Percentiles rank a stretch among this genome's conserved stretches.
phyloP scores from a whole-genome alignment of 345 rosid species.

The Erucastrum elatum region DNA sequence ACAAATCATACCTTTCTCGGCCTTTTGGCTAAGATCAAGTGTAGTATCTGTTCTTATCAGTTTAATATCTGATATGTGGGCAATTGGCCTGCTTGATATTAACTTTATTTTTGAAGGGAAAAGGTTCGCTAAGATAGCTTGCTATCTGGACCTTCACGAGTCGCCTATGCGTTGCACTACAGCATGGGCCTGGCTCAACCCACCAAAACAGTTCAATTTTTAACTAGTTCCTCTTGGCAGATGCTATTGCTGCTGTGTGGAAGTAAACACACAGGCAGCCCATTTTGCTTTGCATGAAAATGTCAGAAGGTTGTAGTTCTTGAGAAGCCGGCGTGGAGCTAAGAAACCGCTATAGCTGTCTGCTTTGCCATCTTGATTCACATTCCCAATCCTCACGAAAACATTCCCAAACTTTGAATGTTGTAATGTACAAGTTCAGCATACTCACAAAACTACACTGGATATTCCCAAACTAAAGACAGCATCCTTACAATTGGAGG shows the following conservation, averaged over 20 bases:
- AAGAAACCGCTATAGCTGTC: constrained; percentile 26
- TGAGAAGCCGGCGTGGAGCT: constrained; percentile 25
- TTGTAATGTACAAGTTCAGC: constrained; percentile 25
- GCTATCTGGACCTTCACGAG: constrained; percentile 5
- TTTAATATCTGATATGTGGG: constrained; percentile 47
- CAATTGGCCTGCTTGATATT: neutral
- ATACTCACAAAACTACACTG: constrained; percentile 32
- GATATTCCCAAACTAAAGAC: constrained; percentile 29
- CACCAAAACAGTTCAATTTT: neutral
- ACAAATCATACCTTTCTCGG: constrained; percentile 56
- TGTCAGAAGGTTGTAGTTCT: too few relatives aligned
- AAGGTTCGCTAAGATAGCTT: neutral
- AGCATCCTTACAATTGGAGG: constrained; percentile 28
- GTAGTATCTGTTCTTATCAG: constrained; percentile 67
- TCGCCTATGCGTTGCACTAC: constrained; percentile 24
- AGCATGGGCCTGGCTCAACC: constrained; percentile 29
- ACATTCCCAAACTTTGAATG: neutral
- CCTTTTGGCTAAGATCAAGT: constrained; percentile 74
- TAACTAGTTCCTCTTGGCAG: too few relatives aligned
- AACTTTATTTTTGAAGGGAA: neutral
- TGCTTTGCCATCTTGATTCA: too few relatives aligned
- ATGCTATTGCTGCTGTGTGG: too few relatives aligned
- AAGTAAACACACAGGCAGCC: constrained; percentile 10
- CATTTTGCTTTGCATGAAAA: too few relatives aligned
- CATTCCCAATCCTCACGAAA: neutral